phyloP scores from a whole-genome alignment of 306 rosid species.

The Sicyos edulis region DNA sequence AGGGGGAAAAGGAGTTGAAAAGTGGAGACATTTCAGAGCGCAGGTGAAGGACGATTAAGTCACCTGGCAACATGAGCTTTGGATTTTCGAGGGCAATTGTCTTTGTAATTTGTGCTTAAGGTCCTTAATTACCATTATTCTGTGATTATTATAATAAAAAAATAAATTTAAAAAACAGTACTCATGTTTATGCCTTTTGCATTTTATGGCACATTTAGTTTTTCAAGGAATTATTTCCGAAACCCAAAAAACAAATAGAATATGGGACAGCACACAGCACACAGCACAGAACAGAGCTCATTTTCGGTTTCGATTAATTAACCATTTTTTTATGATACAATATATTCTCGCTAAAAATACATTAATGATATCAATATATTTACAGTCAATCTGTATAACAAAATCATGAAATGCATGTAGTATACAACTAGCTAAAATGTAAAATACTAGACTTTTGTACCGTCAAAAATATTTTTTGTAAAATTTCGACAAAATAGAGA shows the following conservation, averaged over 20 bases:
- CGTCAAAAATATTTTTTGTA: no score
- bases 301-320: no score
- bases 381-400: no score
- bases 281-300: no score
- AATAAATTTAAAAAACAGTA: not conserved
- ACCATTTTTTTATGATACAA: no score
- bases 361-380: no score
- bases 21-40: slow-evolving; percentile 4
- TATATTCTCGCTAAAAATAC: no score
- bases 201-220: not conserved
- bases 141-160: not conserved
- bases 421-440: no score
- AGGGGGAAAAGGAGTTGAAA: not conserved
- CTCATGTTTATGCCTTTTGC: not conserved
- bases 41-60: slow-evolving; percentile 12
- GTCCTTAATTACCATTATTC: slow-evolving; percentile 14
- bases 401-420: no score
- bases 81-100: not conserved
- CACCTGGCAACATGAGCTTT: slow-evolving; percentile 17
- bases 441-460: no score
- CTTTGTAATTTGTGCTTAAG: slow-evolving; percentile 1
- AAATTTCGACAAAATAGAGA: no score
- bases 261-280: not conserved
- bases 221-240: slow-evolving; percentile 5
- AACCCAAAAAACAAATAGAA: not conserved